These are phyloP conservation scores for Rhizopus arrhizus DNA, from an alignment of 371 early-diverging fungal species.

Conservation along the genomic window DNA sequence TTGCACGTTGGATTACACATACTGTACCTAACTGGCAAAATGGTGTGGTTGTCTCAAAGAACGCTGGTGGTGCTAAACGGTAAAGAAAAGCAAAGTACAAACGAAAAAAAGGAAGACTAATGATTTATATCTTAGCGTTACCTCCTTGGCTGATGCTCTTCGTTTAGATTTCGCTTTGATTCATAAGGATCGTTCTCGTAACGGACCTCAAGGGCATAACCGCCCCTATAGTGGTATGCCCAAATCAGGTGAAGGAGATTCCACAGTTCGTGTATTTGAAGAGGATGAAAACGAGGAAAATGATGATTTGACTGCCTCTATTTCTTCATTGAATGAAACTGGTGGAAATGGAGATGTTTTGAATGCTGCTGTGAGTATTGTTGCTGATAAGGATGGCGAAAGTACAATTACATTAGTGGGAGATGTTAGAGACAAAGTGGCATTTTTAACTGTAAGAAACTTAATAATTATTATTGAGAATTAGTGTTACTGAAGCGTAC, in stretches of 20 bases:
- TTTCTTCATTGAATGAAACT: constrained; percentile 50
- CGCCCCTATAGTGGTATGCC: constrained; percentile 56
- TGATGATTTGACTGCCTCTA: constrained; percentile 44
- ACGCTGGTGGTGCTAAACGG: constrained; percentile 98
- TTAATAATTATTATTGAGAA: neutral
- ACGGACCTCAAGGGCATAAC: constrained; percentile 60
- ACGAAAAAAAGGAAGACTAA: neutral
- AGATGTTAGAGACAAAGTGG: constrained; percentile 85
- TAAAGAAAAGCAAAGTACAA: constrained; percentile 22
- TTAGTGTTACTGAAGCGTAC: neutral
- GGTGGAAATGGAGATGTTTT: constrained; percentile 37
- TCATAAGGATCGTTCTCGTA: constrained; percentile 81
- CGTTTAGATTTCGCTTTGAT: constrained; percentile 95
- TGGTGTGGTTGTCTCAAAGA: constrained; percentile 92
- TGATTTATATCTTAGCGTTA: constrained; percentile 67
- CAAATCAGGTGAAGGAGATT: constrained; percentile 42
- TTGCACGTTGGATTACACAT: constrained; percentile 87
- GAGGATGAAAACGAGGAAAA: constrained; percentile 37
- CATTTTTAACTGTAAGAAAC: constrained; percentile 68
- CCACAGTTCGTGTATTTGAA: constrained; percentile 36
- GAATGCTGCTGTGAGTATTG: constrained; percentile 54
- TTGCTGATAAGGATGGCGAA: constrained; percentile 58
- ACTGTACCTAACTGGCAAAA: constrained; percentile 73
- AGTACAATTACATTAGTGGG: constrained; percentile 85
- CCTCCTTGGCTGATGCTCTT: constrained; percentile 92